Conservation (phyloP, 495 filamentous ascomycete species). For the Penicillium antarcticum region DNA sequence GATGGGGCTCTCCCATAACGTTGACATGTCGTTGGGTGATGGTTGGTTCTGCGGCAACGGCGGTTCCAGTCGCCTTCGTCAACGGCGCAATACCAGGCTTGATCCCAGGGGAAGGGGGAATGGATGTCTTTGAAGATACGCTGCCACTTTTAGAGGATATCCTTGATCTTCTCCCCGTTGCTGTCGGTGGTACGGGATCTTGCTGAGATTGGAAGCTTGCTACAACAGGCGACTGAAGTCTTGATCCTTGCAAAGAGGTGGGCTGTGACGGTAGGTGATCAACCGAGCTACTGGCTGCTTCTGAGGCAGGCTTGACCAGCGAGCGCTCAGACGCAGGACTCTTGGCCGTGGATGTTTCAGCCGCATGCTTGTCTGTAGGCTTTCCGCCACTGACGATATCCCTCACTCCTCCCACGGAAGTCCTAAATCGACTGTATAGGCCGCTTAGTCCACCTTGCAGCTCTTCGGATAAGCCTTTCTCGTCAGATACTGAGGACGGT, state of each 20-base stretch:
- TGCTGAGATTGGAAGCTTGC: conserved; percentile 27
- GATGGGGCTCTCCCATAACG: conserved; percentile 44
- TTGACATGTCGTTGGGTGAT: conserved; percentile 57
- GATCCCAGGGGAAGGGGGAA: conserved; percentile 37
- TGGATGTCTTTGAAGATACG: conserved; percentile 50
- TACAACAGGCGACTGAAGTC: conserved; percentile 40
- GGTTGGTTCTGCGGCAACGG: conserved; percentile 34
- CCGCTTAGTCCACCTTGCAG: conserved; percentile 81
- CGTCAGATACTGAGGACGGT: conserved; percentile 53
- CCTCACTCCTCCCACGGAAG: conserved; percentile 69
- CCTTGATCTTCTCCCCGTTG: conserved; percentile 47
- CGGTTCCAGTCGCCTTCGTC: conserved; percentile 42
- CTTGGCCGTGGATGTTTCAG: conserved; percentile 22
- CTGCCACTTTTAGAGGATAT: conserved; percentile 53
- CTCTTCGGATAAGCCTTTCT: conserved; percentile 65
- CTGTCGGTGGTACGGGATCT: conserved; percentile 35
- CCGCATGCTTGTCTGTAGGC: conserved; percentile 31
- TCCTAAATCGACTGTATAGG: conserved; percentile 76
- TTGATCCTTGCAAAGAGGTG: conserved; percentile 35
- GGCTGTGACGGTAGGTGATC: conserved; percentile 28
- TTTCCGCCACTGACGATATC: conserved; percentile 49
- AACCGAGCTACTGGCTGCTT: conserved; percentile 15
- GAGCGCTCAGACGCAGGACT: conserved; percentile 28
- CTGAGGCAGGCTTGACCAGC: conserved; percentile 23
- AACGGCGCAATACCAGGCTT: conserved; percentile 41